Percentiles rank a stretch among this genome's conserved stretches.
These are phyloP conservation scores for Solanum ossicruentum DNA, from an alignment of 257 asterid species.

Conservation along the genomic window DNA sequence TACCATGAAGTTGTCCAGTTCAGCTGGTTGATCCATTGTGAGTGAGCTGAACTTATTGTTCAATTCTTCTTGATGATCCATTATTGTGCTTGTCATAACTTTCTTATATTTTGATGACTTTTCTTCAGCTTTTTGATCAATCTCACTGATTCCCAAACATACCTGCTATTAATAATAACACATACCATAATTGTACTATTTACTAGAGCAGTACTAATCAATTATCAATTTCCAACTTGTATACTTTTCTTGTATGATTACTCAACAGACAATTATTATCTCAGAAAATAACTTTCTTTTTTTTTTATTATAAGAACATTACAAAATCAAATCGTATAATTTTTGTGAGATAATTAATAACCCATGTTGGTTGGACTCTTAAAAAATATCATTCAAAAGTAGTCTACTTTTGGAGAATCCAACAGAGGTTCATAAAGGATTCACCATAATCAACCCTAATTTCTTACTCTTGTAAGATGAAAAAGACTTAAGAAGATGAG, in stretches of 20 bases:
- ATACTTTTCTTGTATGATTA: not conserved
- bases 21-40: conserved; percentile 10
- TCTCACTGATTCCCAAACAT: not conserved
- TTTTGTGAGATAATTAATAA: not conserved
- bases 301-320: not conserved
- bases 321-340: not conserved
- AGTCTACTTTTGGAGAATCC: too few species aligned
- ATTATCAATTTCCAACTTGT: not conserved
- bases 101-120: not conserved
- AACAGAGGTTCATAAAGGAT: too few species aligned
- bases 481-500: not conserved
- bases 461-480: not conserved
- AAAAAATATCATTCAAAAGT: too few species aligned
- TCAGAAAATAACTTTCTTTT: not conserved
- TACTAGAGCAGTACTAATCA: not conserved
- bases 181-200: not conserved
- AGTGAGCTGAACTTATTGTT: conserved; percentile 5
- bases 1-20: conserved; percentile 51
- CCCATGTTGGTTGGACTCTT: too few species aligned
- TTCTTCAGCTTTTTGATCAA: not conserved
- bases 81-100: not conserved
- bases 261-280: not conserved
- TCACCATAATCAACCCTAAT: not conserved
- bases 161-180: not conserved
- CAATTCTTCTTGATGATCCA: conserved; percentile 17